A percentile compares a stretch with the other conserved stretches of the same genome.
phyloP scores from a whole-genome alignment of 2,329 filamentous ascomycete species.

The Exophiala calicioides region DNA sequence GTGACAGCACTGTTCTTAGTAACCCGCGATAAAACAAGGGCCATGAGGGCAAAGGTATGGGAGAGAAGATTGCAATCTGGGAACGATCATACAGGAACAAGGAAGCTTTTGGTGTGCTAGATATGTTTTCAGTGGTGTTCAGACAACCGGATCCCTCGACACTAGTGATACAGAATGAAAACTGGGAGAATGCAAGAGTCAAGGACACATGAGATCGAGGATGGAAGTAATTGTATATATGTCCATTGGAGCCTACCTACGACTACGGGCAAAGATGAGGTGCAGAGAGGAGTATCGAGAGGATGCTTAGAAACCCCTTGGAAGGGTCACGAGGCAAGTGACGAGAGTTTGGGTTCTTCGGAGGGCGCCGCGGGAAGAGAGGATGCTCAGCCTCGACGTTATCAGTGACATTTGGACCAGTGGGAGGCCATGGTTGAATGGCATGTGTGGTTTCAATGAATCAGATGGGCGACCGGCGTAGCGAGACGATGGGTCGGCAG shows the following conservation, averaged over 20 bases:
- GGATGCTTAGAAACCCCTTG: neutral
- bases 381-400: constrained; percentile 1
- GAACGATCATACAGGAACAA: constrained; percentile 6
- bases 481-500: no score
- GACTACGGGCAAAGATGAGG: neutral
- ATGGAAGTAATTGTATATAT: neutral
- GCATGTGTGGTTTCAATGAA: no score
- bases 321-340: constrained; percentile 2
- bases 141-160: no score
- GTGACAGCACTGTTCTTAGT: no score
- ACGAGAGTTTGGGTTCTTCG: neutral
- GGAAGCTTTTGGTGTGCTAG: neutral
- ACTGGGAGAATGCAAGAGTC: neutral
- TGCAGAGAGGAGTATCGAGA: neutral
- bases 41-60: constrained; percentile 16
- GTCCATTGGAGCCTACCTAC: neutral
- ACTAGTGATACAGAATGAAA: neutral
- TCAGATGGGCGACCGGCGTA: no score
- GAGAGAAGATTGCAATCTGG: constrained; percentile 13
- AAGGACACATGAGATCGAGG: neutral
- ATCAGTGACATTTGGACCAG: no score
- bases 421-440: no score
- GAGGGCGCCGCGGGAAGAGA: neutral
- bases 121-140: neutral
- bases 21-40: constrained; percentile 3